phyloP scores from a whole-genome alignment of 495 filamentous ascomycete species.

The Pyrenopolyporus hunteri region DNA sequence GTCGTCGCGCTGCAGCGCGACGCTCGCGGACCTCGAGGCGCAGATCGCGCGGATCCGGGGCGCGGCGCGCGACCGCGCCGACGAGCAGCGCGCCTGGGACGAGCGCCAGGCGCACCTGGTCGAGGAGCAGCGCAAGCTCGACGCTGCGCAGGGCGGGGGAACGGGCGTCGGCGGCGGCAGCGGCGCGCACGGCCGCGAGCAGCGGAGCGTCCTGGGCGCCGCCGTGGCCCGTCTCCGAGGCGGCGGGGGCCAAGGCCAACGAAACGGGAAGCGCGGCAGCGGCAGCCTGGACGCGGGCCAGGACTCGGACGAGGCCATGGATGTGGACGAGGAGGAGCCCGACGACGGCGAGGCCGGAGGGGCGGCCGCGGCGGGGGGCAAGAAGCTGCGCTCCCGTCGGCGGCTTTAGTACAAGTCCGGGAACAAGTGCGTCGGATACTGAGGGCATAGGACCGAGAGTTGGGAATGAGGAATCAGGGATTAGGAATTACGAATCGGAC shows the following conservation, averaged over 20 bases:
- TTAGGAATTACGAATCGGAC: no score
- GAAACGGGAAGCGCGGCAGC: constrained; percentile 50
- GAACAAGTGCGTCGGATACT: background rate
- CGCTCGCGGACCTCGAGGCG: constrained; percentile 75
- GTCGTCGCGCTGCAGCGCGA: constrained; percentile 73
- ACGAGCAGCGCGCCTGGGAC: constrained; percentile 55
- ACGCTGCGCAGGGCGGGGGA: constrained; percentile 8
- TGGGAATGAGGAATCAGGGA: background rate
- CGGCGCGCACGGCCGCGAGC: constrained; percentile 50
- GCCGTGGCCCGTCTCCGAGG: constrained; percentile 31
- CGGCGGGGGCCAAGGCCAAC: constrained; percentile 3
- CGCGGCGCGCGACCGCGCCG: constrained; percentile 60
- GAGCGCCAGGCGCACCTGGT: constrained; percentile 54
- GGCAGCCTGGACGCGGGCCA: constrained; percentile 55
- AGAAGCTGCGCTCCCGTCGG: constrained; percentile 49
- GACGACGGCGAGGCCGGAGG: constrained; percentile 40
- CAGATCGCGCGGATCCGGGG: constrained; percentile 66
- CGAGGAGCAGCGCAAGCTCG: constrained; percentile 41
- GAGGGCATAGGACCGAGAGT: background rate
- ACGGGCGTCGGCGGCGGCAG: background rate
- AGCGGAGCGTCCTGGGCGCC: constrained; percentile 28
- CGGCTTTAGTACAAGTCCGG: constrained; percentile 37
- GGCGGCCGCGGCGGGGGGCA: constrained; percentile 6
- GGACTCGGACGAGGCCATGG: constrained; percentile 63
- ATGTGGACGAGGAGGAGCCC: constrained; percentile 58